These are phyloP conservation scores for Pleodorina starrii DNA, from an alignment of 139 green algal genomes.

Conservation along the genomic window DNA sequence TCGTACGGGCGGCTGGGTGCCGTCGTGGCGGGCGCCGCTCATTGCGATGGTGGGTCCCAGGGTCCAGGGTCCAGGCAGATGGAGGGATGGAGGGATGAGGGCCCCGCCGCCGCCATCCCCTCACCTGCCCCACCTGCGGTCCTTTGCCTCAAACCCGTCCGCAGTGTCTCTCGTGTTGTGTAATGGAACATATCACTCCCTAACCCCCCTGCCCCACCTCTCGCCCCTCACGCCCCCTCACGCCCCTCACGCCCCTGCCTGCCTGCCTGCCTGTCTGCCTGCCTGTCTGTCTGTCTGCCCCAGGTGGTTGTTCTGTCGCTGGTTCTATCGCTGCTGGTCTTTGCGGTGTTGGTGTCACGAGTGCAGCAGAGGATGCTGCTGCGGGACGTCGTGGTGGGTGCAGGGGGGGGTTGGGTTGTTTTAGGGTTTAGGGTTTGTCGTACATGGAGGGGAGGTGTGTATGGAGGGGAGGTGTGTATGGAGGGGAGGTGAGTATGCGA, in stretches of 20 bases:
- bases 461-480: background rate
- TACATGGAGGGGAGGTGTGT: background rate
- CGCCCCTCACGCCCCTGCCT: background rate
- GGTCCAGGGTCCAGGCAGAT: no score
- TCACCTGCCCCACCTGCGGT: no score
- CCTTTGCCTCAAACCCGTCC: no score
- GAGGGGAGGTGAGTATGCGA: no score
- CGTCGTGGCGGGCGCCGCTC: slow-evolving; percentile 23
- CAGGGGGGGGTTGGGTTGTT: no score
- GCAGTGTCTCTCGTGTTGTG: no score
- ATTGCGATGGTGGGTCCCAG: slow-evolving; percentile 32
- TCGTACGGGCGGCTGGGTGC: slow-evolving; percentile 35
- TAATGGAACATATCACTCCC: no score
- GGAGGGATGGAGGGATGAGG: no score
- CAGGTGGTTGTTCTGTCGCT: slow-evolving; percentile 33
- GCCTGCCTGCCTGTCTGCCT: no score
- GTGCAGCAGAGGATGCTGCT: slow-evolving; percentile 33
- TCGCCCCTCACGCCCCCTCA: background rate
- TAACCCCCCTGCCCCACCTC: background rate
- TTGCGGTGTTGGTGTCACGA: slow-evolving; percentile 32
- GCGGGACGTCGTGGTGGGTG: slow-evolving; percentile 38
- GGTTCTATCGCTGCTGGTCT: slow-evolving; percentile 16
- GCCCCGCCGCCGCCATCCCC: no score
- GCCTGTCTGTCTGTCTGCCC: no score
- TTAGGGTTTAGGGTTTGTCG: no score